Conservation (phyloP, 164 flowering plant species). For the Vitis labrusca region DNA sequence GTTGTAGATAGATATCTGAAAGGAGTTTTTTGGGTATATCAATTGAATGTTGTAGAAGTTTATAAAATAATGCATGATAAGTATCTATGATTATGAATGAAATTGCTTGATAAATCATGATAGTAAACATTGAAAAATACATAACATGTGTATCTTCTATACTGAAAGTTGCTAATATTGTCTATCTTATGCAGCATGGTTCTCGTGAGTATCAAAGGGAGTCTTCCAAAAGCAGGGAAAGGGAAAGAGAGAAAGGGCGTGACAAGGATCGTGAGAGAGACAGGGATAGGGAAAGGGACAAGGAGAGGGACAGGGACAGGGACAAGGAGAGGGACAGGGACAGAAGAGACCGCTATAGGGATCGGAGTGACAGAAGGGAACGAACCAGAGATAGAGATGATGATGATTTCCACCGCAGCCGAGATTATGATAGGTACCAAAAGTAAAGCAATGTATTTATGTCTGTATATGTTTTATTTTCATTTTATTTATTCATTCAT, state of each 20-base stretch:
- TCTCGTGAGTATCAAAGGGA: conserved; percentile 61
- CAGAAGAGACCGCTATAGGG: conserved; percentile 20
- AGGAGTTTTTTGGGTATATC: no score
- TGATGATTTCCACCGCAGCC: conserved; percentile 56
- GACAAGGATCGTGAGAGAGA: conserved; percentile 34
- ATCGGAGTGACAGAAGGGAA: conserved; percentile 59
- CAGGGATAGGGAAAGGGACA: conserved; percentile 27
- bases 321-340: conserved; percentile 17
- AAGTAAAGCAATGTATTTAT: not conserved
- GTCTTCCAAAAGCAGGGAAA: conserved; percentile 64
- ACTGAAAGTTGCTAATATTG: not conserved
- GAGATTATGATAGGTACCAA: conserved; percentile 67
- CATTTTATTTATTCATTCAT: not conserved
- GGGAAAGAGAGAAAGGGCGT: conserved; percentile 50
- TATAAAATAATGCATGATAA: no score
- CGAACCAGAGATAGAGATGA: conserved; percentile 61
- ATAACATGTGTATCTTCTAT: no score
- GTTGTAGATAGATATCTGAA: no score
- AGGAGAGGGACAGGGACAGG: conserved; percentile 25
- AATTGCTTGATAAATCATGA: no score
- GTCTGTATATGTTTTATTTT: not conserved
- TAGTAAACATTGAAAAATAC: no score
- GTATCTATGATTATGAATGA: no score
- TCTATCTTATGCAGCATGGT: conserved; percentile 37
- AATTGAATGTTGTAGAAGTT: no score